A percentile compares a stretch with the other conserved stretches of the same genome.
Evolutionary conservation across 768 basidiomycete species (phyloP).

Genomic region (Candolleomyces aberdarensis): DNA sequence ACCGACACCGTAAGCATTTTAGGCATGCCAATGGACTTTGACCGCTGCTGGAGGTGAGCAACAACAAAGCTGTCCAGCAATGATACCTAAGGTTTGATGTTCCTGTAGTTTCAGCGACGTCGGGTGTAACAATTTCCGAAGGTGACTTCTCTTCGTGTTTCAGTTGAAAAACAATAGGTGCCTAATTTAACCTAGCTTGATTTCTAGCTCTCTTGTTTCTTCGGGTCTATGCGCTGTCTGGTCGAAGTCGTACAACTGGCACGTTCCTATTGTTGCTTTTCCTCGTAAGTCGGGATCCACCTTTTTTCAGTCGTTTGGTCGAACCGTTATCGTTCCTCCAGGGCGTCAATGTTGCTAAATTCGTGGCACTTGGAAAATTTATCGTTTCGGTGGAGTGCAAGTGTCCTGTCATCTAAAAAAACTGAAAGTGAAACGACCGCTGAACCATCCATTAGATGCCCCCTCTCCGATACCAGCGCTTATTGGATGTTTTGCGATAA

Average conservation of each 20-base stretch:
- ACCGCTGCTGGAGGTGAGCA: background rate
- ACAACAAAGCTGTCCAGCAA: background rate
- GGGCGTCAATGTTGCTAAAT: background rate
- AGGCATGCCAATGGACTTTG: background rate
- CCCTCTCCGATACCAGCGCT: background rate
- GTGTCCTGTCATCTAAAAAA: background rate
- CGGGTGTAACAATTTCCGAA: background rate
- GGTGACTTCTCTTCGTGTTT: background rate
- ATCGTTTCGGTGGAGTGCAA: background rate
- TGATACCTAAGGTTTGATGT: background rate
- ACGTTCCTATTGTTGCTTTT: background rate
- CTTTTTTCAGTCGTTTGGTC: background rate
- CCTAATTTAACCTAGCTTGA: background rate
- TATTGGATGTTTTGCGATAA: background rate
- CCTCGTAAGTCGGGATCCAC: background rate
- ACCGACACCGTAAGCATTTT: background rate
- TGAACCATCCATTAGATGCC: background rate
- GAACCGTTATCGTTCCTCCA: background rate
- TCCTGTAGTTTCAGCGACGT: background rate
- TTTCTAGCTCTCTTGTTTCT: background rate
- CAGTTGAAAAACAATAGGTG: background rate
- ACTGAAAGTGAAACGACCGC: background rate
- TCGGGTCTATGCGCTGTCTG: background rate
- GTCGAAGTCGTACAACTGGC: background rate
- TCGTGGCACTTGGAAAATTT: background rate